These are phyloP conservation scores for Trypanosoma mega DNA, from an alignment of 208 protist species.

Conservation along the genomic window DNA sequence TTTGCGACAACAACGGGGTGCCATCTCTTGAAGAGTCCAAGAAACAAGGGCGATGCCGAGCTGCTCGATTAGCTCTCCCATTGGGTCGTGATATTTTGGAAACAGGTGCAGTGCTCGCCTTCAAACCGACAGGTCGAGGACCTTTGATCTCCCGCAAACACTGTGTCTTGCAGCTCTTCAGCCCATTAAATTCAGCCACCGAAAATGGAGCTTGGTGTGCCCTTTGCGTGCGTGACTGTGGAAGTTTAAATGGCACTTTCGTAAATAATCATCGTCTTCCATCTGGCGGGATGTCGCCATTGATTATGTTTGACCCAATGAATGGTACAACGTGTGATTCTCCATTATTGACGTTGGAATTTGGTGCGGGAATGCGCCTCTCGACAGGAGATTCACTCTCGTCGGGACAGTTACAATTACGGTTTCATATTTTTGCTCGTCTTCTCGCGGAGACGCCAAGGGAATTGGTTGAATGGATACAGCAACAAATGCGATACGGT, in stretches of 20 bases:
- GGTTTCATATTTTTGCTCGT: conserved; percentile 34
- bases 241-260: conserved; percentile 43
- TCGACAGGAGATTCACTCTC: conserved; percentile 26
- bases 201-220: conserved; percentile 22
- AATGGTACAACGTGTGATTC: conserved; percentile 2
- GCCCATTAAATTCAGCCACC: not conserved
- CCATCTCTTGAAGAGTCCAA: not conserved
- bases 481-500: not conserved
- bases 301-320: conserved; percentile 17
- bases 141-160: conserved; percentile 38
- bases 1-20: conserved; percentile 9
- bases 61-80: conserved; percentile 11
- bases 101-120: conserved; percentile 30
- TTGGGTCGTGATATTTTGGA: conserved; percentile 28
- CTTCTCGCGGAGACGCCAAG: not conserved
- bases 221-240: conserved; percentile 29
- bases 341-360: conserved; percentile 31
- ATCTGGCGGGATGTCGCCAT: conserved; percentile 12
- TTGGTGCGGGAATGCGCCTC: conserved; percentile 31
- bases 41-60: not conserved
- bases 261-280: conserved; percentile 28
- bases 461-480: conserved; percentile 7
- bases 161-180: conserved; percentile 31
- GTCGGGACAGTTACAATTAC: conserved; percentile 21
- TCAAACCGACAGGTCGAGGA: conserved; percentile 23